Evolutionary conservation across 2,329 filamentous ascomycete genomes (phyloP).

Genomic region (Sarocladium oryzae): DNA sequence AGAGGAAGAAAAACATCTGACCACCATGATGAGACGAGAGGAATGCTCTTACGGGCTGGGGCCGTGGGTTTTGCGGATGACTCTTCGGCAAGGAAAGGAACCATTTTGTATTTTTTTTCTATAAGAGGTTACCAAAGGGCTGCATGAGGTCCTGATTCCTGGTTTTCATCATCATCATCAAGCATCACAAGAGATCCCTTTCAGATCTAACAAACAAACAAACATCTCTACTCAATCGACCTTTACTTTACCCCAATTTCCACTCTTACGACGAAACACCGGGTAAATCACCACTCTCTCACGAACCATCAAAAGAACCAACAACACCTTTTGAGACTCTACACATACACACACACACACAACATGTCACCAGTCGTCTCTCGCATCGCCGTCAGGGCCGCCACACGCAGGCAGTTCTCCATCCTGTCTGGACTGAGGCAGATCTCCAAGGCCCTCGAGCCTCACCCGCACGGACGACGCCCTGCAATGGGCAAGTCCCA

Average conservation of each 20-base stretch:
- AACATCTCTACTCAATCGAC: background rate
- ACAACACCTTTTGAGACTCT: background rate
- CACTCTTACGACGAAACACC: background rate
- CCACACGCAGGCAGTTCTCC: slow-evolving; percentile 6
- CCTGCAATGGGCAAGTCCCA: background rate
- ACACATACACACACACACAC: too few relatives aligned
- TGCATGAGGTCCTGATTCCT: background rate
- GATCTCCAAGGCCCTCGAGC: slow-evolving; percentile 1
- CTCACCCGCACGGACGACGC: slow-evolving; percentile 4
- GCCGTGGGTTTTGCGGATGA: background rate
- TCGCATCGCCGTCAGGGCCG: slow-evolving; percentile 1
- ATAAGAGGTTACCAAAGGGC: background rate
- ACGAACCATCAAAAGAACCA: background rate
- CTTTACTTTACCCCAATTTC: background rate
- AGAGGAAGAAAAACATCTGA: slow-evolving; percentile 1
- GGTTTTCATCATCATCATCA: slow-evolving; percentile 9
- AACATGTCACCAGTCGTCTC: slow-evolving; percentile 6
- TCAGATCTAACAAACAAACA: background rate
- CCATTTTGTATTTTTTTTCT: background rate
- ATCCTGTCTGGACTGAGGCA: slow-evolving; percentile 2
- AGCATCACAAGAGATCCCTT: slow-evolving; percentile 3
- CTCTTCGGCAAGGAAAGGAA: too few relatives aligned
- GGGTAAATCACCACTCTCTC: background rate
- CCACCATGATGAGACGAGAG: slow-evolving; percentile 8
- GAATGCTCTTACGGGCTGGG: background rate